Conservation (phyloP, 169 alveolate species). For the Plasmodium inui region DNA sequence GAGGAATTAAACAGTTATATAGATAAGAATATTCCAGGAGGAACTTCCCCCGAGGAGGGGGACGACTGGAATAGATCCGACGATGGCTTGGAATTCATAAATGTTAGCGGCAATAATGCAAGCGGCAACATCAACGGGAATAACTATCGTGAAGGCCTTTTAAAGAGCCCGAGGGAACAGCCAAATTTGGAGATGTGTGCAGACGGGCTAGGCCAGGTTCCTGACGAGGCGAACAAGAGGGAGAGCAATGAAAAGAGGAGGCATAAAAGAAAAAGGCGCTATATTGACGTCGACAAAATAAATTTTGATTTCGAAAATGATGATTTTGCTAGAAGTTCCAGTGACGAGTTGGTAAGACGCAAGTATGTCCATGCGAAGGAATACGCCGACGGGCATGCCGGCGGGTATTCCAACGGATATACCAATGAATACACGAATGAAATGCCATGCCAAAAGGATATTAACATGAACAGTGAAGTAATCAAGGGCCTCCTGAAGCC, state of each 20-base stretch:
- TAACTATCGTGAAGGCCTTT: neutral
- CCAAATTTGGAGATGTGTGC: neutral
- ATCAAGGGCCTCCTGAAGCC: slow-evolving; percentile 40
- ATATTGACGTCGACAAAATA: slow-evolving; percentile 32
- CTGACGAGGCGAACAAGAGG: neutral
- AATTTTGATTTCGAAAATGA: slow-evolving; percentile 66
- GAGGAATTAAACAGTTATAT: slow-evolving; percentile 46
- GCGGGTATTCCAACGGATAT: neutral
- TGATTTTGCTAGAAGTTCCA: slow-evolving; percentile 43
- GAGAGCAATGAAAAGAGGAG: neutral
- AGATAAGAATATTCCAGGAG: slow-evolving; percentile 9
- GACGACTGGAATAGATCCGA: neutral
- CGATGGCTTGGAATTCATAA: slow-evolving; percentile 30
- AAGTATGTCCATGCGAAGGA: neutral
- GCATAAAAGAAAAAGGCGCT: slow-evolving; percentile 46
- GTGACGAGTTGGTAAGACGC: slow-evolving; percentile 19
- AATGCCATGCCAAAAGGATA: neutral
- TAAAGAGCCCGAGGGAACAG: neutral
- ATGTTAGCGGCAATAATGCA: neutral
- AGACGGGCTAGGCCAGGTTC: neutral
- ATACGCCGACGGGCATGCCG: neutral
- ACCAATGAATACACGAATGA: neutral
- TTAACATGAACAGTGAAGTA: slow-evolving; percentile 45
- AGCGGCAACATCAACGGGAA: neutral
- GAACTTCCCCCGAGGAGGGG: neutral